Evolutionary conservation across 2,329 filamentous ascomycete genomes (phyloP), one percentile per base, ranked within the genome.

Genomic region (Aureobasidium namibiae): DNA sequence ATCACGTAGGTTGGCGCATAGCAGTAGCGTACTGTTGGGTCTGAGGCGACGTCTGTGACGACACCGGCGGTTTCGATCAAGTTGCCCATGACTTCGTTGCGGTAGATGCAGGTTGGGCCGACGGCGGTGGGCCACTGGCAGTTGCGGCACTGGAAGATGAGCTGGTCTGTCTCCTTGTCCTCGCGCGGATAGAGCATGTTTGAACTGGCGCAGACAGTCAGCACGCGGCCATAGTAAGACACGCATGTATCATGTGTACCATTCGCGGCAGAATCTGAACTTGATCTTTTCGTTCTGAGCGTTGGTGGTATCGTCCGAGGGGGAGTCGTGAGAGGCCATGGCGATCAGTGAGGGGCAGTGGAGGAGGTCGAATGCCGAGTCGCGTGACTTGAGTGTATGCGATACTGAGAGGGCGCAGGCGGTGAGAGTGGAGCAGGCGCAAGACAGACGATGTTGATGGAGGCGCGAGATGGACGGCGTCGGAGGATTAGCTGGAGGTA

Each of bases 161-260:
- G 86, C 68, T 86, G 87, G 77, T 89, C 89, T 63, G 85, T 85
- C 62, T 86, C 80, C 63, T 87, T 85, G 75, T 99, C 91, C 79
- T 99, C 95, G 76, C 95, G 94, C 53, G 94, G 94, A 71, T 97
- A 97, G 59, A 99, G 81, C 83, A 99, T 89, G 80, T 99, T 99
- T 68, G 92, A 96, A 78, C 86, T 89, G 66, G 42, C 29, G 36
- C 34, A 29, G 26, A 18, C 29, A 21, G 42, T 60, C 21, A 50
- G 57, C 45, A 53, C 34, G 50, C 14, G 42, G 36, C 36, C 42
- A 24, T 7, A 23, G 31, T 18, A 54, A 26, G 13, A 29, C n/a
- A 29, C 14, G 23, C 23, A 21, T n/a, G n/a, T 24, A n/a, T 21
- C 13, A 16, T 26, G 66, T 76, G 67, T 74, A 87, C 86, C 94